Evolutionary conservation across 257 asterid genomes (phyloP).

Genomic region (Ehretia macrophylla): DNA sequence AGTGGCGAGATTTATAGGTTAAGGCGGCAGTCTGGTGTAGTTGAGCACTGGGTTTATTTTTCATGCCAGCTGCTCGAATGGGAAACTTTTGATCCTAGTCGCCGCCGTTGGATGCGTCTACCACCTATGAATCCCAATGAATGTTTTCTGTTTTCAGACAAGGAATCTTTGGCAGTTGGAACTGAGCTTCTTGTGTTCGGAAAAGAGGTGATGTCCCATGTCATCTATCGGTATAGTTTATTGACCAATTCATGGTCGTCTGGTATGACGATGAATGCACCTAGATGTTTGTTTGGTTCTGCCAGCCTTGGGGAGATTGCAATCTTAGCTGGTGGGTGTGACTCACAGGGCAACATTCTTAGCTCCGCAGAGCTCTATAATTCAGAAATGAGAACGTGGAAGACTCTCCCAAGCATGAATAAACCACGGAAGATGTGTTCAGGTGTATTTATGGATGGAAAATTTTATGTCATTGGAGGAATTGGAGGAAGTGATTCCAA

Average conservation of each 20-base stretch:
- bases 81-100: slow-evolving; percentile 89
- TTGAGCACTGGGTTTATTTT: slow-evolving; percentile 97
- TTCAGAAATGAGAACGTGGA: slow-evolving; percentile 51
- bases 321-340: slow-evolving; percentile 90
- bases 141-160: slow-evolving; percentile 68
- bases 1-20: slow-evolving; percentile 65
- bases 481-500: slow-evolving; percentile 41
- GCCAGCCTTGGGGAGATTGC: slow-evolving; percentile 87
- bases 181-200: slow-evolving; percentile 96
- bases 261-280: slow-evolving; percentile 75
- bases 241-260: slow-evolving; percentile 83
- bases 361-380: slow-evolving; percentile 62
- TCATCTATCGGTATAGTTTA: slow-evolving; percentile 69
- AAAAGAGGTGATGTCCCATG: slow-evolving; percentile 58
- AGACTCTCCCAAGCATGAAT: slow-evolving; percentile 62
- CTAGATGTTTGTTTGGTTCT: slow-evolving; percentile 79
- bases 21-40: slow-evolving; percentile 52
- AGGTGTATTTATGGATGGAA: slow-evolving; percentile 68
- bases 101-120: slow-evolving; percentile 87
- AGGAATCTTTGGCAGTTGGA: slow-evolving; percentile 95
- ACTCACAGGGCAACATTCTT: slow-evolving; percentile 38
- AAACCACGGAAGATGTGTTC: slow-evolving; percentile 88
- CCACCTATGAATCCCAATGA: slow-evolving; percentile 74
- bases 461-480: slow-evolving; percentile 79
- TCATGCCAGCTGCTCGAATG: slow-evolving; percentile 93